Conservation (phyloP, 2,329 filamentous ascomycete genomes). For the Juglanconis oblonga region DNA sequence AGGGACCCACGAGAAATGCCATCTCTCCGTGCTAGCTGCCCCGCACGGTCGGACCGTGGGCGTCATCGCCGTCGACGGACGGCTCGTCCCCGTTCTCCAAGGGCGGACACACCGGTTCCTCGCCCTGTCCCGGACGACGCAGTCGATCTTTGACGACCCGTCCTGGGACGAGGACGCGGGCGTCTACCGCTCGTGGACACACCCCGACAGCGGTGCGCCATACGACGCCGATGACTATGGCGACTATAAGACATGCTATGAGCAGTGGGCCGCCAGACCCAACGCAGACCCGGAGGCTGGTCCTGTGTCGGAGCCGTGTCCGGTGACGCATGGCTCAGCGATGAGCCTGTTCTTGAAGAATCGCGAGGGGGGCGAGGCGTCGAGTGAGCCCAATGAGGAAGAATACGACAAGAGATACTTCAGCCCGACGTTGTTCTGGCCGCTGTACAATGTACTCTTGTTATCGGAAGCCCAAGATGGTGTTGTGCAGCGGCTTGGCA, state of each 20-base stretch:
- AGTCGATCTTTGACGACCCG: not conserved
- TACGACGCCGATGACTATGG: not conserved
- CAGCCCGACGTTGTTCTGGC: conserved; percentile 1
- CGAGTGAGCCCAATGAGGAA: not conserved
- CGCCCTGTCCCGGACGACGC: conserved; percentile 6
- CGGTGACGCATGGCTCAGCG: no score
- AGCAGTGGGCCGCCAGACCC: no score
- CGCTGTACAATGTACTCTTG: conserved; percentile 8
- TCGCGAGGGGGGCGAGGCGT: no score
- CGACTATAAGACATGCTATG: no score
- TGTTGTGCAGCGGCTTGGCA: conserved; percentile 9
- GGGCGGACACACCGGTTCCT: conserved; percentile 7
- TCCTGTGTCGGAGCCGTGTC: no score
- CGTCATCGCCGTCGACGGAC: conserved; percentile 1
- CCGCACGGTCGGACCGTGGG: not conserved
- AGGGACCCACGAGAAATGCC: not conserved
- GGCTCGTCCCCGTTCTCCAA: not conserved
- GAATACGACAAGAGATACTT: conserved; percentile 1
- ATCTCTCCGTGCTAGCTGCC: conserved; percentile 6
- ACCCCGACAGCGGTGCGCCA: not conserved
- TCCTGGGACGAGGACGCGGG: conserved; percentile 4
- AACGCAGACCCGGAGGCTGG: no score
- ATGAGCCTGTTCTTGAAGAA: no score
- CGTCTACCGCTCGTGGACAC: conserved; percentile 5
- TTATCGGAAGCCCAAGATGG: not conserved